A percentile compares a stretch with the other conserved stretches of the same genome.
Conservation (phyloP, 2,329 filamentous ascomycete genomes). For the Aspergillus pseudoterreus region DNA sequence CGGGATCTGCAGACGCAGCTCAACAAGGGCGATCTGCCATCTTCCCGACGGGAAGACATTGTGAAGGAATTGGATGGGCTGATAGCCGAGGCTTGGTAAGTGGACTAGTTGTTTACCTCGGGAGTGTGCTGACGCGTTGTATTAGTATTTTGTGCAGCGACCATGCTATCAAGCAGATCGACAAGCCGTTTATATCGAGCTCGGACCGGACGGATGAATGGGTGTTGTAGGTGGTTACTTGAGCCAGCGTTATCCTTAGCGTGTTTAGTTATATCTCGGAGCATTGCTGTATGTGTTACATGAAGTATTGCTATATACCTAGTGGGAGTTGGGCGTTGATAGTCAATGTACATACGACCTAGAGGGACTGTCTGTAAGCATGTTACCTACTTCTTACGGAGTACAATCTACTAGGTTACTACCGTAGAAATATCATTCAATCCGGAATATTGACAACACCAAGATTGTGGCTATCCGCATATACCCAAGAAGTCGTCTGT, state of each 20-base stretch:
- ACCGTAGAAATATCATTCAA: no score
- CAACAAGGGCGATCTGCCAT: slow-evolving; percentile 67
- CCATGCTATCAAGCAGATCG: slow-evolving; percentile 87
- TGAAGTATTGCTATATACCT: neutral
- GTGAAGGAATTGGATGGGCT: slow-evolving; percentile 87
- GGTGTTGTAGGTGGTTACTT: slow-evolving; percentile 52
- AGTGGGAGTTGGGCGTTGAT: neutral
- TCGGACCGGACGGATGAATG: slow-evolving; percentile 77
- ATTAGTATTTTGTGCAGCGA: slow-evolving; percentile 82
- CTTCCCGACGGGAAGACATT: slow-evolving; percentile 72
- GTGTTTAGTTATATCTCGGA: neutral
- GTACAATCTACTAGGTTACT: no score
- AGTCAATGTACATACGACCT: neutral
- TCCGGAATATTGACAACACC: no score
- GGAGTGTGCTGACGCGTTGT: slow-evolving; percentile 17
- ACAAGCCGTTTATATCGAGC: slow-evolving; percentile 80
- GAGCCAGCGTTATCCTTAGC: neutral
- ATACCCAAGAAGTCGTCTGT: no score
- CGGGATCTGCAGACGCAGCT: slow-evolving; percentile 81
- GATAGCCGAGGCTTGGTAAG: slow-evolving; percentile 83
- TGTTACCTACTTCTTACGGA: no score
- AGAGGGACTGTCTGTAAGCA: no score
- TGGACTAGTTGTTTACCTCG: slow-evolving; percentile 14
- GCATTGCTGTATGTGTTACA: neutral
- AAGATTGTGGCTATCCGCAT: no score